Evolutionary conservation across 2,329 filamentous ascomycete species (phyloP), one percentile per base, ranked within the genome.

Genomic region (Clonostachys rosea): DNA sequence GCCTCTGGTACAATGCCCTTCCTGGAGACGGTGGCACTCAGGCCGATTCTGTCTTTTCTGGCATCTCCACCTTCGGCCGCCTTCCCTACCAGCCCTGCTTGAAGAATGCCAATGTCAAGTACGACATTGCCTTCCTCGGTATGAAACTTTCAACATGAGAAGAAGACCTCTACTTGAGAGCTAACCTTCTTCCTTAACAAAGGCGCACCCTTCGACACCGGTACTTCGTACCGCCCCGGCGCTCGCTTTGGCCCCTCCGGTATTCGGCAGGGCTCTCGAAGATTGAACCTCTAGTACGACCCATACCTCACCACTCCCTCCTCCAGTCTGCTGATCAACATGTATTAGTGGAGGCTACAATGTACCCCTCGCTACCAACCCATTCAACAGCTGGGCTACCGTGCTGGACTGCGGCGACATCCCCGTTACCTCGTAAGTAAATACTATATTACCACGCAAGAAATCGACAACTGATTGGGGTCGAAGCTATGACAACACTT

Each of bases 11-110:
- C 66, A 92, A 89, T 63, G 83, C 73, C 2, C 70, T 95, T 6
- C 89, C 89, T 5, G 89, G 89, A 35, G 89, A 94, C 66, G 89
- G 89, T 24, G 89, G 89, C 47, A 94, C 83, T 37, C 47, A 91
- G 86, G 89, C 89, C 50, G 89, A 95, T 64, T 91, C 88, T 1
- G 88, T 94, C 49, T 95, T 94, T 68, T 92, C 87, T 2, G 89
- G 89, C 30, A 94, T 95, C 59, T 87, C 86, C 1, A 95, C 89
- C 8, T 94, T 94, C 61, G 89, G 88, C 11, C 83, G 88, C 44
- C 70, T 94, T 40, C 83, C 84, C 6, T 94, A 95, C 67, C 80
- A 78, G 49, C 87, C 87, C 4, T 95, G 89, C 62, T 73, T 95
- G 5, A 73, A 79, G n/a, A 84, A 78, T 51, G 75, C 81, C 39